phyloP scores from a whole-genome alignment of 2,329 filamentous ascomycete genomes.

The Verticillium nubilum region DNA sequence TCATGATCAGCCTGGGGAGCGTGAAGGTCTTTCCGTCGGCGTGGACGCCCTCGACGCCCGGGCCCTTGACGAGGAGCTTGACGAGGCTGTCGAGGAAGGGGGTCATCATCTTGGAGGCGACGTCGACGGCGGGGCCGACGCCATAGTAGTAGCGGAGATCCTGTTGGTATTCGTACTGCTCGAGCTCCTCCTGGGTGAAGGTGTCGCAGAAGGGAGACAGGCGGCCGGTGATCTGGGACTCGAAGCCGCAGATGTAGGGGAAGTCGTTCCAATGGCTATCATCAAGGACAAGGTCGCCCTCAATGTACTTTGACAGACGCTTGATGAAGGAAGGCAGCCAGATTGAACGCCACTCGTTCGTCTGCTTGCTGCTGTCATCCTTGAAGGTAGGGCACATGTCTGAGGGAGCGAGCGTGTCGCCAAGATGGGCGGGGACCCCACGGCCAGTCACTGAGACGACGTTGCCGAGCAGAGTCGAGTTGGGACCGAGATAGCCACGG shows the following conservation, averaged over 20 bases:
- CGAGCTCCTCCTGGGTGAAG: slow-evolving; percentile 56
- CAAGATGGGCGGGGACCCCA: slow-evolving; percentile 43
- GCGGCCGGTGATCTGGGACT: slow-evolving; percentile 59
- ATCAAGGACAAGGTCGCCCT: slow-evolving; percentile 49
- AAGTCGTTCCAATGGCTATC: slow-evolving; percentile 50
- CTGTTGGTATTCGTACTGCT: slow-evolving; percentile 61
- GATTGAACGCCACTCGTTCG: slow-evolving; percentile 39
- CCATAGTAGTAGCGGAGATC: slow-evolving; percentile 66
- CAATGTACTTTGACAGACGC: slow-evolving; percentile 48
- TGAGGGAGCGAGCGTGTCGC: slow-evolving; percentile 58
- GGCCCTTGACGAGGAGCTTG: slow-evolving; percentile 45
- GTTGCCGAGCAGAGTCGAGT: slow-evolving; percentile 45
- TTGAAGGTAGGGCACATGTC: slow-evolving; percentile 57
- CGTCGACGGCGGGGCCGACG: slow-evolving; percentile 48
- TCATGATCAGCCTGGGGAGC: slow-evolving; percentile 52
- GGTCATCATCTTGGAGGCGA: slow-evolving; percentile 54
- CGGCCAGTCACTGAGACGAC: slow-evolving; percentile 54
- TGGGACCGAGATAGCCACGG: slow-evolving; percentile 53
- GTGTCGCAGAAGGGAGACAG: slow-evolving; percentile 58
- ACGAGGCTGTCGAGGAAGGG: slow-evolving; percentile 53
- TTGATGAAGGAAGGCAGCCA: slow-evolving; percentile 48
- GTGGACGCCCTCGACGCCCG: slow-evolving; percentile 39
- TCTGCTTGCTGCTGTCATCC: slow-evolving; percentile 44
- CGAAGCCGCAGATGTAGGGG: slow-evolving; percentile 67
- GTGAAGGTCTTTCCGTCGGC: slow-evolving; percentile 39